These are phyloP conservation scores for Ophiostoma piceae DNA, from an alignment of 2,329 filamentous ascomycete genomes.

Conservation along the genomic window DNA sequence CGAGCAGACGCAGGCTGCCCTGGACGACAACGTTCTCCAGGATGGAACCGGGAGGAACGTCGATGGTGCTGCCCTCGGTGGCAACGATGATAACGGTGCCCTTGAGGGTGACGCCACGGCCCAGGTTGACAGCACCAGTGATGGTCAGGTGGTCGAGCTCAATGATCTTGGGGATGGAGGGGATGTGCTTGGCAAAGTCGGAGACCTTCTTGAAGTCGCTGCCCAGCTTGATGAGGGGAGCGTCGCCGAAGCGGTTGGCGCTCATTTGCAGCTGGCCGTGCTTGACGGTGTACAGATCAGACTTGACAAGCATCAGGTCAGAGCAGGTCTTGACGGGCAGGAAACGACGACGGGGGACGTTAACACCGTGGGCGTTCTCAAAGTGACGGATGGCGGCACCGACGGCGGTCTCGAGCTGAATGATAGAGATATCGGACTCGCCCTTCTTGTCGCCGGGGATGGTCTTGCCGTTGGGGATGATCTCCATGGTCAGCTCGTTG, in stretches of 20 bases:
- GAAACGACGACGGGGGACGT: constrained; percentile 95
- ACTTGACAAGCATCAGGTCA: constrained; percentile 99
- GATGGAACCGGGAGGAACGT: constrained; percentile 92
- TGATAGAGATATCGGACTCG: constrained; percentile 93
- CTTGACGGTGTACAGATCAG: constrained; percentile 96
- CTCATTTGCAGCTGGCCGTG: constrained; percentile 98
- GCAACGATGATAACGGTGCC: constrained; percentile 98
- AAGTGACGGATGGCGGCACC: constrained; percentile 98
- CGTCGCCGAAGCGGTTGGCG: constrained; percentile 90
- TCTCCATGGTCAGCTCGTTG: constrained; percentile 98
- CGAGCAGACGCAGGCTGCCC: constrained; percentile 75
- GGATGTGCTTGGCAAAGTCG: constrained; percentile 84
- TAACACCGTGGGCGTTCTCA: constrained; percentile 97
- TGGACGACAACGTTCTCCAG: constrained; percentile 99
- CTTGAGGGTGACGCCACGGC: constrained; percentile 92
- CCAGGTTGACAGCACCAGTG: constrained; percentile 93
- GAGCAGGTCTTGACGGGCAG: constrained; percentile 99
- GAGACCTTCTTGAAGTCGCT: constrained; percentile 99
- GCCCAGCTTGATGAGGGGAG: constrained; percentile 97
- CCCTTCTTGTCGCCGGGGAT: constrained; percentile 99
- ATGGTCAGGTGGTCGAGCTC: constrained; percentile 95
- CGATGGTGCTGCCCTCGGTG: constrained; percentile 95
- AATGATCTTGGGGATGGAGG: constrained; percentile 83
- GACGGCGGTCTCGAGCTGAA: constrained; percentile 97
- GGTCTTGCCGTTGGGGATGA: constrained; percentile 98